These are phyloP conservation scores for Aspergillus ochraceus DNA, from an alignment of 2,329 filamentous ascomycete species.

Conservation along the genomic window DNA sequence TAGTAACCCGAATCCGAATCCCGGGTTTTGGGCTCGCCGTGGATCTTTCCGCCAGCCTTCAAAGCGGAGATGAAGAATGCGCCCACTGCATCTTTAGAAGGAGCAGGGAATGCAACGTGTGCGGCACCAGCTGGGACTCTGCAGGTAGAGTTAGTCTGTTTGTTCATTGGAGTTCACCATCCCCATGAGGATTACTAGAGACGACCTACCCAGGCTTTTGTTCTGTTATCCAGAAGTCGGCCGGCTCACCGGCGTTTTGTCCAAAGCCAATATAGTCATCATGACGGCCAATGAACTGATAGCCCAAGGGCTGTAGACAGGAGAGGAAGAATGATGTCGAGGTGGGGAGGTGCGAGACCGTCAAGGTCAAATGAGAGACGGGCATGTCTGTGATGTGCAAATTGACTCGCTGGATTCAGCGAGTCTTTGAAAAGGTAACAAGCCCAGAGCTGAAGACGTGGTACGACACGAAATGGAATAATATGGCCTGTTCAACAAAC, in stretches of 20 bases:
- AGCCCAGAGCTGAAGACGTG: neutral
- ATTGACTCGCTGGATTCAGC: conserved; percentile 16
- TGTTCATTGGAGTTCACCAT: conserved; percentile 5
- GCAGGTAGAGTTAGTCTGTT: conserved; percentile 8
- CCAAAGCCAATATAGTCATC: conserved; percentile 64
- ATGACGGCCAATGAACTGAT: conserved; percentile 67
- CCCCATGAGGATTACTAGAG: neutral
- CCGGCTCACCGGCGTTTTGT: conserved; percentile 51
- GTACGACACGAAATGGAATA: neutral
- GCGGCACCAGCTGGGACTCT: conserved; percentile 54
- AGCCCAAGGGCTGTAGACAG: conserved; percentile 73
- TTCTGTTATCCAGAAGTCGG: conserved; percentile 66
- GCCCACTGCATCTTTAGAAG: conserved; percentile 64
- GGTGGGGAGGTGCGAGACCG: conserved; percentile 74
- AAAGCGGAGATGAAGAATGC: conserved; percentile 71
- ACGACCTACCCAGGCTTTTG: conserved; percentile 56
- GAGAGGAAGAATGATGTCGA: conserved; percentile 83
- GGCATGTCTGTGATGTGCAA: conserved; percentile 49
- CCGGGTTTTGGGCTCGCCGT: conserved; percentile 56
- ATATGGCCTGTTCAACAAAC: neutral
- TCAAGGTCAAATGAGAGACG: conserved; percentile 62
- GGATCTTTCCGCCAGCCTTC: conserved; percentile 62
- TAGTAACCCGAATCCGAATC: conserved; percentile 58
- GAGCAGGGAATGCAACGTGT: conserved; percentile 68
- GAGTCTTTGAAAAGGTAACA: conserved; percentile 6